These are phyloP conservation scores for Aspergillus melleus DNA, from an alignment of 2,329 filamentous ascomycete species.

Conservation along the genomic window DNA sequence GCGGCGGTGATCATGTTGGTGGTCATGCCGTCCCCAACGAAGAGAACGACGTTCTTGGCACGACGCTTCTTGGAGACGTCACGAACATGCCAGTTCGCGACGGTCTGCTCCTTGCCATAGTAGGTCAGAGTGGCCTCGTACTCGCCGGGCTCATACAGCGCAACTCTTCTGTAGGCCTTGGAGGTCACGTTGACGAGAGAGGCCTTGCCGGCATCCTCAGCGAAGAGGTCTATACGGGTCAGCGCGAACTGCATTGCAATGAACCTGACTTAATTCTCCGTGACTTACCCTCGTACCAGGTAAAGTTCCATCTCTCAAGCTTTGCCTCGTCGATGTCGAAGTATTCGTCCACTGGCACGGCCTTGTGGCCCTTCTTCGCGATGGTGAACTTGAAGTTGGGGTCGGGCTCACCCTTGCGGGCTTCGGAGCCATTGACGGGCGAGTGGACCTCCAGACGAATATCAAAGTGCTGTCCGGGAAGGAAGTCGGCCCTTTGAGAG, in stretches of 20 bases:
- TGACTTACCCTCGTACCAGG: slow-evolving; percentile 70
- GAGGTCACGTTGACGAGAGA: slow-evolving; percentile 77
- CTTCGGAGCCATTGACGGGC: slow-evolving; percentile 77
- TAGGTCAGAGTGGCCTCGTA: slow-evolving; percentile 76
- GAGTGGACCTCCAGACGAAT: slow-evolving; percentile 81
- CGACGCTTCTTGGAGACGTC: slow-evolving; percentile 68
- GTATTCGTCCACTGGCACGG: slow-evolving; percentile 61
- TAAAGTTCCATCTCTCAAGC: slow-evolving; percentile 78
- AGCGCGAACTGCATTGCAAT: not conserved
- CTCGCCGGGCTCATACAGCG: slow-evolving; percentile 74
- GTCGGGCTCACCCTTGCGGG: slow-evolving; percentile 66
- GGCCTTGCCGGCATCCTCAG: slow-evolving; percentile 66
- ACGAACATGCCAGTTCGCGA: slow-evolving; percentile 74
- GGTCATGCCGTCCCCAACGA: slow-evolving; percentile 71
- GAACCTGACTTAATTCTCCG: not conserved
- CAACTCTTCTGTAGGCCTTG: slow-evolving; percentile 74
- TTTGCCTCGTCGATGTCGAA: slow-evolving; percentile 70
- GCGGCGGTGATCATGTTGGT: slow-evolving; percentile 60
- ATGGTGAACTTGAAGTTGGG: slow-evolving; percentile 76
- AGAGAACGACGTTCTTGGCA: slow-evolving; percentile 82
- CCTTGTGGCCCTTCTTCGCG: slow-evolving; percentile 59
- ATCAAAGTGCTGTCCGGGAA: slow-evolving; percentile 81
- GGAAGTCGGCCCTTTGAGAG: slow-evolving; percentile 66
- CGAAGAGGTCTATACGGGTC: slow-evolving; percentile 63
- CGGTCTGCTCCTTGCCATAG: slow-evolving; percentile 70